phyloP scores from a whole-genome alignment of 1,284 basidiomycete species.

The Clitocybe nebularis region DNA sequence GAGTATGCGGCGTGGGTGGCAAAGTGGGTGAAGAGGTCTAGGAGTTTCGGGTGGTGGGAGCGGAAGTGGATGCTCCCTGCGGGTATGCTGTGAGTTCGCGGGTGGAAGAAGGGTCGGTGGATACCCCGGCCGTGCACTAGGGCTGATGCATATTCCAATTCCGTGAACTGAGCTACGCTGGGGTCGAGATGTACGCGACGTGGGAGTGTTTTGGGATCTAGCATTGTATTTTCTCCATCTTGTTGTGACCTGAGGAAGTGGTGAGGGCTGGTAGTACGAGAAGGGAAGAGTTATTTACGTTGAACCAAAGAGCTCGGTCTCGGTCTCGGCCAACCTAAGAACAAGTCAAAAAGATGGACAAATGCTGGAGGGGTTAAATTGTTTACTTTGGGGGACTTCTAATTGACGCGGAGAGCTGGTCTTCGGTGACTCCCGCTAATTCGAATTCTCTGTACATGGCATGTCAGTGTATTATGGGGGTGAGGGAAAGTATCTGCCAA shows the following conservation, averaged over 20 bases:
- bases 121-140: slow-evolving; percentile 58
- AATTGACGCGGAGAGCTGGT: slow-evolving; percentile 4
- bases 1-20: slow-evolving; percentile 80
- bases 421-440: background rate
- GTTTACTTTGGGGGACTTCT: slow-evolving; percentile 13
- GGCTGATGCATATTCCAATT: slow-evolving; percentile 45
- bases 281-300: slow-evolving; percentile 9
- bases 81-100: slow-evolving; percentile 69
- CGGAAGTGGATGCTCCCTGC: slow-evolving; percentile 85
- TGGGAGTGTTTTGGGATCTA: slow-evolving; percentile 4
- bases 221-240: background rate
- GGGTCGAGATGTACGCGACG: slow-evolving; percentile 15
- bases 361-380: background rate
- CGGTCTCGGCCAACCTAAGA: slow-evolving; percentile 17
- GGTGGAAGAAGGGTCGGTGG: slow-evolving; percentile 50
- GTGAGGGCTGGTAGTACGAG: too few relatives aligned
- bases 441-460: background rate
- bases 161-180: slow-evolving; percentile 23
- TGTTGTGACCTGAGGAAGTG: too few relatives aligned
- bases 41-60: slow-evolving; percentile 63
- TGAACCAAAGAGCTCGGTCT: slow-evolving; percentile 18
- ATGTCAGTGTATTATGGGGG: too few relatives aligned
- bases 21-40: slow-evolving; percentile 86
- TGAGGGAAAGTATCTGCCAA: too few relatives aligned
- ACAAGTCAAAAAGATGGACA: background rate